Percentiles rank a stretch among this genome's conserved stretches.
phyloP scores from a whole-genome alignment of 176 grass and related monocot genomes.

The Aegilops umbellulata region DNA sequence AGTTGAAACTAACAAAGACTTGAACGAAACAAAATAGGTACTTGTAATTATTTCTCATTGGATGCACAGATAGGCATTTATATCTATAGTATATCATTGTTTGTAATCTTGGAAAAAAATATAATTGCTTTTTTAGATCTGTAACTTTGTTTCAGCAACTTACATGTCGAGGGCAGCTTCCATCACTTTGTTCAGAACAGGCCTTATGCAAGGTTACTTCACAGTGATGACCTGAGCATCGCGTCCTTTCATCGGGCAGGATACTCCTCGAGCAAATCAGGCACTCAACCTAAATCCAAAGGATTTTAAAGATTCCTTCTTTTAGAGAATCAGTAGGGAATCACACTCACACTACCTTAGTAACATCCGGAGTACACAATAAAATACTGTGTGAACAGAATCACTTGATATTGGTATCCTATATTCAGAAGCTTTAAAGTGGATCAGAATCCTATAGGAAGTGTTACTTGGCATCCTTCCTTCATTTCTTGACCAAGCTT shows the following conservation, averaged over 20 bases:
- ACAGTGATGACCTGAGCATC: constrained; percentile 56
- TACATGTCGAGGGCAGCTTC: constrained; percentile 75
- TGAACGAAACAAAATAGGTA: neutral
- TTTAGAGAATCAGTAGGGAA: constrained; percentile 32
- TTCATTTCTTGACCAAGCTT: constrained; percentile 17
- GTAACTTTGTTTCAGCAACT: constrained; percentile 32
- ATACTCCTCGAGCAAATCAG: constrained; percentile 56
- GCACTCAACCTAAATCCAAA: constrained; percentile 71
- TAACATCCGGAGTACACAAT: neutral
- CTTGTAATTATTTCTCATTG: neutral
- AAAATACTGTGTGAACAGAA: neutral
- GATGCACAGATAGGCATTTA: constrained; percentile 10
- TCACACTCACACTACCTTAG: neutral
- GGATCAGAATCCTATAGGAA: constrained; percentile 14
- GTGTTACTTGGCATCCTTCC: neutral
- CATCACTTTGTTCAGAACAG: constrained; percentile 49
- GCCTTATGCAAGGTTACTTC: constrained; percentile 55
- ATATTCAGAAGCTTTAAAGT: neutral
- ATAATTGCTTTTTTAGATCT: neutral
- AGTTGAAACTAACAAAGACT: neutral
- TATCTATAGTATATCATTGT: neutral
- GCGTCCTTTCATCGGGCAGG: constrained; percentile 47
- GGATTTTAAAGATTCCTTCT: neutral
- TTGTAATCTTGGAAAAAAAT: neutral
- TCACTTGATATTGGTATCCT: neutral